Evolutionary conservation across 1,139 yeast species (phyloP).

Genomic region (Meyerozyma elateridarum): DNA sequence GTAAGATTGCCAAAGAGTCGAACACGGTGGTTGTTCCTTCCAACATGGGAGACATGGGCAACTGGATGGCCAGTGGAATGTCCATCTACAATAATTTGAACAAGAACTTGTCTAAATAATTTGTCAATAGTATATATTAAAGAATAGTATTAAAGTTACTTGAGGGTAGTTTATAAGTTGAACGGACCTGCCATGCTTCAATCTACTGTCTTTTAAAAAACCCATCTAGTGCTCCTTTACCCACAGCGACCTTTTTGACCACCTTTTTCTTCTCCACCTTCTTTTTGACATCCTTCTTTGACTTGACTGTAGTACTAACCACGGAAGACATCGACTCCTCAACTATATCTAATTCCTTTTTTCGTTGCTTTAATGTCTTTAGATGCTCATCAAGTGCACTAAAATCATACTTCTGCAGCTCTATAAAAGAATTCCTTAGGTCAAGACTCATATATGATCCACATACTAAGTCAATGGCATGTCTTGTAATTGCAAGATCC

Average conservation of each 20-base stretch:
- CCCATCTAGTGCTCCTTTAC: conserved; percentile 60
- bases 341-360: conserved; percentile 28
- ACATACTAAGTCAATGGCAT: conserved; percentile 28
- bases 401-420: conserved; percentile 21
- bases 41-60: conserved; percentile 68
- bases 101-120: too few relatives aligned
- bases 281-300: conserved; percentile 10
- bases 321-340: conserved; percentile 32
- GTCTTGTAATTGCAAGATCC: conserved; percentile 17
- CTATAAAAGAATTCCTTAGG: conserved; percentile 15
- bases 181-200: background rate
- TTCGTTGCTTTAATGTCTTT: conserved; percentile 20
- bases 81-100: conserved; percentile 60
- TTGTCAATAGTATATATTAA: conserved; percentile 3
- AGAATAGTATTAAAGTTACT: background rate
- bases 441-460: conserved; percentile 21
- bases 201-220: conserved; percentile 43
- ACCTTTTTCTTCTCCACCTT: conserved; percentile 16
- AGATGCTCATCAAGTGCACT: conserved; percentile 26
- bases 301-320: conserved; percentile 14
- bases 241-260: conserved; percentile 41
- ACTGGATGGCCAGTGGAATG: conserved; percentile 73
- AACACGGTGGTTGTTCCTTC: conserved; percentile 78
- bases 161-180: too few relatives aligned
- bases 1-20: conserved; percentile 76